These are phyloP conservation scores for Dothideomycetidae sp. DNA, from an alignment of 2,329 filamentous ascomycete genomes.

Conservation along the genomic window DNA sequence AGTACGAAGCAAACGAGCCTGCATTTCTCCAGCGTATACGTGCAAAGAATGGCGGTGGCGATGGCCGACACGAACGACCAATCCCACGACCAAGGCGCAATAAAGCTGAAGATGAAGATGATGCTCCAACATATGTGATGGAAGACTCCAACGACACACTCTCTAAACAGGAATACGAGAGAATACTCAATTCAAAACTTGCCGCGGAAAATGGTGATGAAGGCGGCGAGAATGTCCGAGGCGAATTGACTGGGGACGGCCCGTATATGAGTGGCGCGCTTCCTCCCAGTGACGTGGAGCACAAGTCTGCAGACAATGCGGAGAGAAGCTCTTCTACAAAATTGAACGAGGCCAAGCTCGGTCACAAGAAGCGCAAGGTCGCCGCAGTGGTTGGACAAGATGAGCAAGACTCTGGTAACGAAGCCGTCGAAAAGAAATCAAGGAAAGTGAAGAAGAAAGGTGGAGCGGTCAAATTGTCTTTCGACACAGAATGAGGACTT, in stretches of 20 bases:
- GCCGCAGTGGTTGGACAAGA: constrained; percentile 23
- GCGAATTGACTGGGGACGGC: constrained; percentile 12
- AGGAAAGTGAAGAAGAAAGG: constrained; percentile 19
- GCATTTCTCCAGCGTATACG: constrained; percentile 34
- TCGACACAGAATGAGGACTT: constrained; percentile 12
- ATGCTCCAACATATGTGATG: constrained; percentile 61
- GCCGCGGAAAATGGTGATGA: constrained; percentile 9
- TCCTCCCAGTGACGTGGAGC: constrained; percentile 11
- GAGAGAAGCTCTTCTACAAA: constrained; percentile 9
- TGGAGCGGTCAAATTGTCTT: constrained; percentile 13
- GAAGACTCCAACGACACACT: constrained; percentile 53
- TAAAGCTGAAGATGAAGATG: constrained; percentile 51
- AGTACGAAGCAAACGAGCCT: constrained; percentile 44
- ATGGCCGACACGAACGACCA: constrained; percentile 31
- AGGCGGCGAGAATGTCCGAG: constrained; percentile 14
- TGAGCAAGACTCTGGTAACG: constrained; percentile 13
- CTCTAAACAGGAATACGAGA: constrained; percentile 37
- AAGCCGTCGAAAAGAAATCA: constrained; percentile 1
- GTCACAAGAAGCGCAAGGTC: constrained; percentile 24
- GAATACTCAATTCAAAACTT: constrained; percentile 11
- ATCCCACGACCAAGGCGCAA: constrained; percentile 32
- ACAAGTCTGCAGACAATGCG: constrained; percentile 15
- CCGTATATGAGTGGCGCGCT: constrained; percentile 17
- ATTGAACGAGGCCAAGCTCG: constrained; percentile 7
- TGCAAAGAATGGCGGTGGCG: constrained; percentile 36